Base-by-base conservation (phyloP, 1,139 yeast genomes). In the Yamadazyma diddensiae region DNA sequence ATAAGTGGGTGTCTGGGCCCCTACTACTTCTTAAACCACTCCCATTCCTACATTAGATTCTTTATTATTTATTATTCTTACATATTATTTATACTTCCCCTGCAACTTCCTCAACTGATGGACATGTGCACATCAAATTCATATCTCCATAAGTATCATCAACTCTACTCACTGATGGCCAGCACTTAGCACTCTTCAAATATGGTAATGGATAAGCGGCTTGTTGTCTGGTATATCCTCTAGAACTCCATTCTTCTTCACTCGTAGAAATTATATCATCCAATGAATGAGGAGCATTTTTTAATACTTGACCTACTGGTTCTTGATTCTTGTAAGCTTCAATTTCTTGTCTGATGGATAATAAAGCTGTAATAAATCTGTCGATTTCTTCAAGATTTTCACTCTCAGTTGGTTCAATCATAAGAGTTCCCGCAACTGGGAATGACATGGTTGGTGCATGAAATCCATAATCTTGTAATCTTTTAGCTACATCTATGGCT, bases 391-490 rank as follows among this genome's bases (percentile, higher is more conserved):
- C 84, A 52, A 83, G 65, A 53, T 87, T 80, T 64, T 92, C 98
- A 15, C 94, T 82, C 62, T 92, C 98, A 4, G 98, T 92, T 38
- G 98, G 98, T 64, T 92, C 98, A 45, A 92, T 81, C 98, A 92
- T 92, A 48, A 92, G 73, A 3, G 98, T 92, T 40, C 95, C 95
- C 9, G 97, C 90, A 33, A 92, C 95, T 15, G 98, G 98, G 85
- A 94, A 92, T 1, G 97, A 92, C 87, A 92, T 81, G 30, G 98
- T 92, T 46, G 98, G 98, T 1, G 97, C 97, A 60, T 92, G 98
- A 80, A 92, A 92, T 1, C 97, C 97, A 56, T 90, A 92, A 63
- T 92, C 98, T 62, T 92, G 97, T 41, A 92, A 74, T 60, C 98
- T 79, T 69, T 92, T 92, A 39, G 98, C 97, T 39, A 92, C 81